Conservation (phyloP, 768 basidiomycete species). For the Boletus edulis region DNA sequence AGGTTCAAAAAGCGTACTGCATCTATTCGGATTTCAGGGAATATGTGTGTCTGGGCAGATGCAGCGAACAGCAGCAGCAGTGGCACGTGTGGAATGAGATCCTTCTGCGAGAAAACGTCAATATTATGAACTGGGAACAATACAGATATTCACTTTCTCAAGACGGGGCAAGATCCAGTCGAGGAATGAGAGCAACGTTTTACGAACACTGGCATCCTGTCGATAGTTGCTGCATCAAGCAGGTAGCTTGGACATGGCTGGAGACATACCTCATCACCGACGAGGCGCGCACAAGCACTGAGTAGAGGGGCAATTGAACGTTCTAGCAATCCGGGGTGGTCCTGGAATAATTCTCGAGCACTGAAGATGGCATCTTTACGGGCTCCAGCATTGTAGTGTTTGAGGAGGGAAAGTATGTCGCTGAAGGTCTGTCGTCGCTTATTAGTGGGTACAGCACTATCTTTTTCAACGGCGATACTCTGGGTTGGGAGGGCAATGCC, state of each 20-base stretch:
- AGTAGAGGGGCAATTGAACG: constrained; percentile 55
- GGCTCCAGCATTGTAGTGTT: constrained; percentile 78
- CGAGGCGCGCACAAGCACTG: constrained; percentile 61
- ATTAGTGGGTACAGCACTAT: constrained; percentile 63
- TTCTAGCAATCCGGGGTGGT: constrained; percentile 53
- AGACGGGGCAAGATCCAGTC: constrained; percentile 70
- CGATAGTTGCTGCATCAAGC: background rate
- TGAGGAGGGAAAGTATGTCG: constrained; percentile 74
- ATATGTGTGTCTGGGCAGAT: constrained; percentile 92
- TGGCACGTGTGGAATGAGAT: constrained; percentile 71
- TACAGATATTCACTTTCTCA: constrained; percentile 43
- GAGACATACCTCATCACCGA: constrained; percentile 74
- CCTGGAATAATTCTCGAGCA: constrained; percentile 67
- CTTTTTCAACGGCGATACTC: constrained; percentile 62
- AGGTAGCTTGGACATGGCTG: background rate
- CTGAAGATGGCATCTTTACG: constrained; percentile 79
- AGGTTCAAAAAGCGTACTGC: constrained; percentile 79
- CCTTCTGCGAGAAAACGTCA: constrained; percentile 45
- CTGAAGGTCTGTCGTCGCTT: constrained; percentile 70
- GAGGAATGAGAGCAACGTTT: constrained; percentile 64
- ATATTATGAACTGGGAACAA: background rate
- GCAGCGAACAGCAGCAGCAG: constrained; percentile 80
- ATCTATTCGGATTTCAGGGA: constrained; percentile 91
- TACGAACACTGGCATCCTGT: constrained; percentile 81
- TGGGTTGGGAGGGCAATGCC: constrained; percentile 90